Base-by-base conservation (phyloP, 192 early-diverging fungal genomes). In the Coemansia guatemalensis region DNA sequence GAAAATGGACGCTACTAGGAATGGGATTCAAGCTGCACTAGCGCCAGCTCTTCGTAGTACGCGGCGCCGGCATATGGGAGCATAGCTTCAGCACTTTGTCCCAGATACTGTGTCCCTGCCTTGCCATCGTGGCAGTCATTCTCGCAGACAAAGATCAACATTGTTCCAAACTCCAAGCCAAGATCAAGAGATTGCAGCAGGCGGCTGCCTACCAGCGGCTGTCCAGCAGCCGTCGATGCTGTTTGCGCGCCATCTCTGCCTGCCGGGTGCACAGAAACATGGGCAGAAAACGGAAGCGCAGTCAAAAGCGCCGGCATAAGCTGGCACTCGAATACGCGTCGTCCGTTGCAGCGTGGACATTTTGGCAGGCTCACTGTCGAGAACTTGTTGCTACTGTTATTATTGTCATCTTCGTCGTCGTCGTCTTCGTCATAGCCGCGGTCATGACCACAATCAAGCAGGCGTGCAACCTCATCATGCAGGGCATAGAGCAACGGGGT, bases 81-180 rank as follows among this genome's bases (percentile, higher is more conserved):
- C 66, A 73, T 73, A 26, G 65, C 61, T 9, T 39, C 30, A 14
- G 58, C 41, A 41, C 55, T 62, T 14, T 56, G 44, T 48, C 69
- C 64, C 24, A 75, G 60, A 49, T 75, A 67, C 8, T 59, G 57
- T 11, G 62, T 57, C 5, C 77, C 77, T 3, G 53, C 70, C 14
- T 64, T 56, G 17, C 67, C 82, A 29, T 55, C 65, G 67, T 88
- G 86, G 71, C 95, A 97, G 75, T 97, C 92, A 26, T 83, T 83
- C 30, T 74, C 69, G 68, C 95, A 97, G 11, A 84, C 84, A 70
- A 87, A 97, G 17, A 92, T 81, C 69, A 97, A 60, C 22, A 95
- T 71, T 0, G 95, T 95, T 20, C 95, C 95, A 82, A 89, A 95
- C 60, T 97, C 95, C 84, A 95, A 86, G 2, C 95, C 95, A 32